A percentile compares a stretch with the other conserved stretches of the same genome.
Conservation (phyloP, 352 stramenopile genomes). For the Pythium oligandrum region DNA sequence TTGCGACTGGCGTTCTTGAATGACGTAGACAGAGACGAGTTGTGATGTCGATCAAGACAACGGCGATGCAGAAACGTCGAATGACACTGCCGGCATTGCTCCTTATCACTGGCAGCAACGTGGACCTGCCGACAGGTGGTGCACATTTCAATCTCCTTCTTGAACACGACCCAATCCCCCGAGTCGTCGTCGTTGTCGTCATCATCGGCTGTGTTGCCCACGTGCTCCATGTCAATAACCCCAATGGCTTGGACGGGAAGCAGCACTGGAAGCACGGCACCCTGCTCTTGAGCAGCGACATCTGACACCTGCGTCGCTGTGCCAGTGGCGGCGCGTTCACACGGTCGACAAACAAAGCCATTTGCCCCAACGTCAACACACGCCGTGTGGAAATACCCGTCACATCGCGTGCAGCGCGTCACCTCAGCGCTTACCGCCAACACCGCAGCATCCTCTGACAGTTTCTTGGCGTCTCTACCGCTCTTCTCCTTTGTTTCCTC, state of each 20-base stretch:
- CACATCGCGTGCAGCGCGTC: slow-evolving; percentile 17
- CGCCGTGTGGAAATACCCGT: slow-evolving; percentile 18
- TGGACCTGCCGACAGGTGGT: slow-evolving; percentile 50
- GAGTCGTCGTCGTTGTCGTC: background rate
- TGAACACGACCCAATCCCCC: slow-evolving; percentile 29
- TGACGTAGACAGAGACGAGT: background rate
- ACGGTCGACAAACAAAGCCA: background rate
- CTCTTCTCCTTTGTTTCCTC: background rate
- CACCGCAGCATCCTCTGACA: background rate
- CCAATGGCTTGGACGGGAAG: slow-evolving; percentile 24
- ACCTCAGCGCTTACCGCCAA: background rate
- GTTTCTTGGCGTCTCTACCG: background rate
- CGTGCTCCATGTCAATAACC: slow-evolving; percentile 2
- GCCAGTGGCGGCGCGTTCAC: background rate
- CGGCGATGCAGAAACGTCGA: slow-evolving; percentile 20
- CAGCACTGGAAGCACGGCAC: slow-evolving; percentile 21
- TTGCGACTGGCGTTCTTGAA: background rate
- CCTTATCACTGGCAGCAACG: slow-evolving; percentile 27
- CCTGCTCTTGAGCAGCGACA: background rate
- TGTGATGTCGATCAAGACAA: slow-evolving; percentile 21
- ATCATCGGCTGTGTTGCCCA: background rate
- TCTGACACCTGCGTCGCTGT: background rate
- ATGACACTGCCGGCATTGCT: slow-evolving; percentile 29
- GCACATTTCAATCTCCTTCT: slow-evolving; percentile 44
- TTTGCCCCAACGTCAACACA: background rate